phyloP scores from a whole-genome alignment of 2,329 filamentous ascomycete genomes.

The Calonectria naviculata region DNA sequence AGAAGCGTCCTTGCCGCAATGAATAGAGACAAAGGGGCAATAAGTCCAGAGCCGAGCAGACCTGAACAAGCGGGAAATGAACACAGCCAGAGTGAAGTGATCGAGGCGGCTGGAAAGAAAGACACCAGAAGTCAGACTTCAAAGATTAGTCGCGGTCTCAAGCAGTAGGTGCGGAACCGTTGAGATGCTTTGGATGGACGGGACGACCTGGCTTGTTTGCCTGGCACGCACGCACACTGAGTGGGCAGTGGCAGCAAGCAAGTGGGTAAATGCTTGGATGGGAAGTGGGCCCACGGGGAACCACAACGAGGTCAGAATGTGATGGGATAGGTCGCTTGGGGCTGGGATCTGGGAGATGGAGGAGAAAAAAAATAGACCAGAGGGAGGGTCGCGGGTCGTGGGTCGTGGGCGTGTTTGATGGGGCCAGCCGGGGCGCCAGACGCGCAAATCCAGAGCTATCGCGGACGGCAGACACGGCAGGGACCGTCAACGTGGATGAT shows the following conservation, averaged over 20 bases:
- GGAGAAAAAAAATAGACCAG: conserved; percentile 35
- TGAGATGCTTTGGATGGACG: conserved; percentile 29
- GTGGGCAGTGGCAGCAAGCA: conserved; percentile 27
- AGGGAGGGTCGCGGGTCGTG: conserved; percentile 27
- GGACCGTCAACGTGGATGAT: conserved; percentile 13
- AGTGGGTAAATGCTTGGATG: conserved; percentile 39
- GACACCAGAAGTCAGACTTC: conserved; percentile 22
- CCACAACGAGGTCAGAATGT: conserved; percentile 37
- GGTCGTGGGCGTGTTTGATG: conserved; percentile 34
- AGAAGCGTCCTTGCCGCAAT: neutral
- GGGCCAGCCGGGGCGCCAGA: conserved; percentile 39
- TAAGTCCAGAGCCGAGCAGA: neutral
- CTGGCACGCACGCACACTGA: conserved; percentile 33
- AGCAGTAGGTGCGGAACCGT: conserved; percentile 37
- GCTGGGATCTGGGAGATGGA: conserved; percentile 40
- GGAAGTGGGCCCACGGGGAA: conserved; percentile 43
- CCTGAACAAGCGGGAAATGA: neutral
- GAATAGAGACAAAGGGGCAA: neutral
- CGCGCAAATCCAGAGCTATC: conserved; percentile 40
- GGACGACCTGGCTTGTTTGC: conserved; percentile 18
- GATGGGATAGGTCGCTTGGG: conserved; percentile 31
- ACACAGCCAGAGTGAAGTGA: neutral
- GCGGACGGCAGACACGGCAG: conserved; percentile 22
- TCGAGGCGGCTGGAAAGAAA: neutral
- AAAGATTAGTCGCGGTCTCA: neutral